Base-by-base conservation (phyloP, 2,329 filamentous ascomycete genomes). In the Fusarium sp. region DNA sequence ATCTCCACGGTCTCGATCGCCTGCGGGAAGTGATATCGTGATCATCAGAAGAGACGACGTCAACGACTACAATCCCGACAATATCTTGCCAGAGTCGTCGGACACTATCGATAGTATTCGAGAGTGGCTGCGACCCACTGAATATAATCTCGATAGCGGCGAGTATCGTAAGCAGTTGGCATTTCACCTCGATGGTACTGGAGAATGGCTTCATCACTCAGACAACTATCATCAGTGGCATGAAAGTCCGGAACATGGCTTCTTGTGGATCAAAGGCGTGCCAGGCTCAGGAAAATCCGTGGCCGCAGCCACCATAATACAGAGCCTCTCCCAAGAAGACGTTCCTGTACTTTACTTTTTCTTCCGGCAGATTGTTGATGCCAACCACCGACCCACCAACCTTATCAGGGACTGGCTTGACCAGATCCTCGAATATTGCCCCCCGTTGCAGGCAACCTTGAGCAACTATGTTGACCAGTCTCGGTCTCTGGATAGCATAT, bases 241-340 rank as follows among this genome's bases (percentile, higher is more conserved):
- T 2, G 19, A 58, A 3, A 51, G 28, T 14, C 7, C 40, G 7
- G 56, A 62, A 5, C n/a, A 70, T 50, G 62, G 71, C n/a, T 52
- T 71, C 5, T 46, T 73, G 17, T 73, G 70, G 65, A 71, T 73
- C 24, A 71, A 67, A 42, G 81, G 80, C 0, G 77, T 82, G 22
- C 78, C 80, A 2, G 81, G 80, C 5, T 79, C 79, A 6, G 82
- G 81, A 7, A 81, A 81, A 53, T 80, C 79, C 14, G 79, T 81
- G 28, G 60, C 77, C 22, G 75, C 78, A 7, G 76, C 77, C 19
- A 72, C 44, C 3, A 56, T 78, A 28, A 65, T 75, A 22, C 39
- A 73, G 6, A 59, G 70, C 13, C 42, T 71, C 14, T 52, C 57
- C 4, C 44, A 69, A 39, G 64, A 55, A 28, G 14, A 68, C 57